Evolutionary conservation across 306 rosid genomes (phyloP).

Genomic region (Prunus kanzakura): DNA sequence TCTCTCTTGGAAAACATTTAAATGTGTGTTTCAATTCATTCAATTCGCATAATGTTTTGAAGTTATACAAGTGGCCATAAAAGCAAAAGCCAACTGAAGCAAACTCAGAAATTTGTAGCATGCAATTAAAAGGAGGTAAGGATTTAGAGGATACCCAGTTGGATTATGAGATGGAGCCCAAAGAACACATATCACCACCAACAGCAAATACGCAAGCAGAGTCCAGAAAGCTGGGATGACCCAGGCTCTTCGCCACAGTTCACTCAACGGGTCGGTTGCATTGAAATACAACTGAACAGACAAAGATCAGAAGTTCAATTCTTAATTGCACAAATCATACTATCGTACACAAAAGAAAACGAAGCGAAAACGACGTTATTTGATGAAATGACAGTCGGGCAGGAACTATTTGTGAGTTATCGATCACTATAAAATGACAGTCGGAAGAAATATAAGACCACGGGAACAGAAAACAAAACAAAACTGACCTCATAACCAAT

Average conservation of each 20-base stretch:
- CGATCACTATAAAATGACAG: background rate
- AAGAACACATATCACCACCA: slow-evolving; percentile 60
- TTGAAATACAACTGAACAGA: slow-evolving; percentile 72
- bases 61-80: background rate
- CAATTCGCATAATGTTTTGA: background rate
- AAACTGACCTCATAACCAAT: slow-evolving; percentile 67
- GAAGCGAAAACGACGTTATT: background rate
- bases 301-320: slow-evolving; percentile 12
- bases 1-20: background rate
- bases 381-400: no score
- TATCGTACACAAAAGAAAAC: background rate
- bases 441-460: background rate
- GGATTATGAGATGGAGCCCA: slow-evolving; percentile 78
- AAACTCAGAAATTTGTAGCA: background rate
- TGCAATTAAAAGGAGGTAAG: slow-evolving; percentile 2
- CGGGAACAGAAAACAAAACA: slow-evolving; percentile 3
- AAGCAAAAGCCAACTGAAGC: background rate
- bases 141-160: slow-evolving; percentile 43
- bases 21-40: background rate
- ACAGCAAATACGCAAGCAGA: slow-evolving; percentile 52
- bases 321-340: background rate
- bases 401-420: slow-evolving; percentile 1
- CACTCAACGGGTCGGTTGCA: slow-evolving; percentile 68
- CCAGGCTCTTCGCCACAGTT: slow-evolving; percentile 75
- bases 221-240: slow-evolving; percentile 75